phyloP scores from a whole-genome alignment of 2,329 filamentous ascomycete genomes.

The Immersiporthe knoxdaviesiana region DNA sequence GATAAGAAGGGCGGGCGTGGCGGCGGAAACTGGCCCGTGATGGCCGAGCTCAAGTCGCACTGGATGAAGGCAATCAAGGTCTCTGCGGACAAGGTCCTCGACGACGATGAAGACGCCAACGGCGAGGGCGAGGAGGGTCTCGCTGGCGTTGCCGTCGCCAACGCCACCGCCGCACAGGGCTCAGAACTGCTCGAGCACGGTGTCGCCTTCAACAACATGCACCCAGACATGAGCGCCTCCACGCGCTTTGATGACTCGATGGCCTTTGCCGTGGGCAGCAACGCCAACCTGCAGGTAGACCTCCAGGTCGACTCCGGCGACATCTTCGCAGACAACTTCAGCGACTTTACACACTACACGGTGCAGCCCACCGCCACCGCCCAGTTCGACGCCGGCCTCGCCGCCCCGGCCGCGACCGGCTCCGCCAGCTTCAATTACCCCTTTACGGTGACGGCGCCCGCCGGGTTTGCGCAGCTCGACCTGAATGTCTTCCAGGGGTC shows the following conservation, averaged over 20 bases:
- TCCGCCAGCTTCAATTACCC: constrained; percentile 35
- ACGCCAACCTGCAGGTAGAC: constrained; percentile 15
- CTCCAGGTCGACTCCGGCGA: constrained; percentile 24
- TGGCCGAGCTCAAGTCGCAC: constrained; percentile 56
- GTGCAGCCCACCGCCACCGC: constrained; percentile 1
- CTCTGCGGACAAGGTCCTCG: constrained; percentile 43
- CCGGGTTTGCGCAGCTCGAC: constrained; percentile 30
- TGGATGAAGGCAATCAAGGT: constrained; percentile 62
- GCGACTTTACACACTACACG: constrained; percentile 20
- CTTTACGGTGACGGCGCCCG: constrained; percentile 16
- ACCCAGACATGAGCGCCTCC: constrained; percentile 24
- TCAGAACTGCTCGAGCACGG: constrained; percentile 33
- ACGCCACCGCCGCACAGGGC: constrained; percentile 29
- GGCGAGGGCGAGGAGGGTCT: constrained; percentile 37
- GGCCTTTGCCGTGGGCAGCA: constrained; percentile 18
- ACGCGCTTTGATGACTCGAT: constrained; percentile 31
- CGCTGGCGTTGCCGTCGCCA: neutral
- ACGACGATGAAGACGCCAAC: constrained; percentile 38
- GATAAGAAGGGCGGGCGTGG: constrained; percentile 60
- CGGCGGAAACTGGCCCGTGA: constrained; percentile 58
- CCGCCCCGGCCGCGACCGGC: constrained; percentile 31
- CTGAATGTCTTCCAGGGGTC: constrained; percentile 34
- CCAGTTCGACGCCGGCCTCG: constrained; percentile 24
- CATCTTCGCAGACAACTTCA: constrained; percentile 30
- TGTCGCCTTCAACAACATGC: constrained; percentile 9